These are phyloP conservation scores for Aspergillus funiculosus DNA, from an alignment of 495 filamentous ascomycete genomes.

Conservation along the genomic window DNA sequence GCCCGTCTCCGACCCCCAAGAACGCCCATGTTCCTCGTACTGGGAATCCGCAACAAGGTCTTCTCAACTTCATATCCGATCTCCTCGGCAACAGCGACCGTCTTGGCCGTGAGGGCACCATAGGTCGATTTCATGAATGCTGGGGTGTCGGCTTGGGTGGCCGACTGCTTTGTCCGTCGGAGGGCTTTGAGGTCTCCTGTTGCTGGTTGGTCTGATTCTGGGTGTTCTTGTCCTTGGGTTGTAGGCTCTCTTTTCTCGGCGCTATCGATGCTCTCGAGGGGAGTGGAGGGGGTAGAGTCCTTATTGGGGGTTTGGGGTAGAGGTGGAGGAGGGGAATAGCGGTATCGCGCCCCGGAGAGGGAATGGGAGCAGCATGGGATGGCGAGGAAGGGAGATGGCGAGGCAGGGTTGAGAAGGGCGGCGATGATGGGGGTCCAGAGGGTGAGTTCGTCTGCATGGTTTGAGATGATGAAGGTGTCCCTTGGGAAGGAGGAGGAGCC, in stretches of 20 bases:
- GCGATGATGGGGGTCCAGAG: slow-evolving; percentile 92
- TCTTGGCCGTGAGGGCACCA: slow-evolving; percentile 67
- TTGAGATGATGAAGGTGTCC: slow-evolving; percentile 89
- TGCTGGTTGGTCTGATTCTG: slow-evolving; percentile 24
- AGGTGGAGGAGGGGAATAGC: slow-evolving; percentile 49
- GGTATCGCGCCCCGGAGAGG: slow-evolving; percentile 65
- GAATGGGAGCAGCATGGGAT: slow-evolving; percentile 95
- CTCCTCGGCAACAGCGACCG: slow-evolving; percentile 56
- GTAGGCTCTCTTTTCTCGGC: neutral
- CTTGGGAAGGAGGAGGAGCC: slow-evolving; percentile 57
- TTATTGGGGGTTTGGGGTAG: slow-evolving; percentile 21
- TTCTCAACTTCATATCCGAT: slow-evolving; percentile 72
- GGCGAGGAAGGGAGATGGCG: slow-evolving; percentile 64
- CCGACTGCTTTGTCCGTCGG: slow-evolving; percentile 28
- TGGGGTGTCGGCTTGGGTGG: slow-evolving; percentile 25
- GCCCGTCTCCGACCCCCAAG: slow-evolving; percentile 50
- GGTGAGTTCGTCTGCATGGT: slow-evolving; percentile 94
- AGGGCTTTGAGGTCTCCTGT: slow-evolving; percentile 44
- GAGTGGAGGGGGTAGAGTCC: too few relatives aligned
- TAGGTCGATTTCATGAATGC: slow-evolving; percentile 54
- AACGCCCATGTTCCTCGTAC: slow-evolving; percentile 78
- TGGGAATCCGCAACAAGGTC: slow-evolving; percentile 79
- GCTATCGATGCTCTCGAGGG: neutral
- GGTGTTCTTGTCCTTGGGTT: slow-evolving; percentile 1
- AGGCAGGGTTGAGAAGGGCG: slow-evolving; percentile 53